A percentile compares a stretch with the other conserved stretches of the same genome.
Conservation (phyloP, 306 rosid species). For the Crotalaria pallida region DNA sequence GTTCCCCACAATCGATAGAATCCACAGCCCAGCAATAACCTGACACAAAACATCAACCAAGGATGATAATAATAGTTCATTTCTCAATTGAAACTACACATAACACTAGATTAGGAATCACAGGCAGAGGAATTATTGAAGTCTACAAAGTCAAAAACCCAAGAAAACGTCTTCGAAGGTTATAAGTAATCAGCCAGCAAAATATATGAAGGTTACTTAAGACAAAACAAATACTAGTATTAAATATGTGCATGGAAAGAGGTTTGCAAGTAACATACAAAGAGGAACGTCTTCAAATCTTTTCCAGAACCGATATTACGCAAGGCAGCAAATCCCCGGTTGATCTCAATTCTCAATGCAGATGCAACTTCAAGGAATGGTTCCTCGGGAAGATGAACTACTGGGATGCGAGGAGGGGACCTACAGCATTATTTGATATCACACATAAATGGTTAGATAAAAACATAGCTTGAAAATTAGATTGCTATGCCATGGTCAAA, state of each 20-base stretch:
- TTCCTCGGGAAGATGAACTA: conserved; percentile 64
- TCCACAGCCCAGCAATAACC: conserved; percentile 80
- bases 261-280: conserved; percentile 37
- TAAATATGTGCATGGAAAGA: not conserved
- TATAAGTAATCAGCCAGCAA: not conserved
- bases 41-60: conserved; percentile 10
- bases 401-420: conserved; percentile 68
- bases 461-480: not conserved
- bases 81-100: not conserved
- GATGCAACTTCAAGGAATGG: conserved; percentile 54
- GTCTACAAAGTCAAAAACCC: not conserved
- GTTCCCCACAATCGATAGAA: conserved; percentile 62
- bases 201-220: not conserved
- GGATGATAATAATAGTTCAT: not conserved
- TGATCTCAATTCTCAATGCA: conserved; percentile 56
- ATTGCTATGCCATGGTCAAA: not conserved
- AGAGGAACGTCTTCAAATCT: conserved; percentile 73
- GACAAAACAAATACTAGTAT: not conserved
- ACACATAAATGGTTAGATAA: not conserved
- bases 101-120: not conserved
- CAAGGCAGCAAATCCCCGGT: conserved; percentile 48
- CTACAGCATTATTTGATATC: conserved; percentile 32
- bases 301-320: conserved; percentile 58
- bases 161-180: not conserved
- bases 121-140: not conserved